A percentile compares a stretch with the other conserved stretches of the same genome.
phyloP scores from a whole-genome alignment of 495 filamentous ascomycete genomes.

The Staphylotrichum tortipilum region DNA sequence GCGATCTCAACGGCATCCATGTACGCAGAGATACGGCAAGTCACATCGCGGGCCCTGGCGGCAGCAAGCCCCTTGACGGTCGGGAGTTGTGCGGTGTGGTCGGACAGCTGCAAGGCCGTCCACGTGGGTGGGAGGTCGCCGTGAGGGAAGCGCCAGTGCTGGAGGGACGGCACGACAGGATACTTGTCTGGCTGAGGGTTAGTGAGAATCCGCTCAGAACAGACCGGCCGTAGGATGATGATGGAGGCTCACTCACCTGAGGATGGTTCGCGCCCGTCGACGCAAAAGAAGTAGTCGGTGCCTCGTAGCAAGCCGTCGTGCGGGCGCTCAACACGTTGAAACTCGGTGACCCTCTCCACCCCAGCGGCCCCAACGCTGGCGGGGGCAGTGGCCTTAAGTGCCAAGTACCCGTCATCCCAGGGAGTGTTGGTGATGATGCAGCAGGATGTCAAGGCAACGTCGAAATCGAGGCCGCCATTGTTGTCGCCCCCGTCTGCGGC shows the following conservation, averaged over 20 bases:
- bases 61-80: too few relatives aligned
- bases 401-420: conserved; percentile 4
- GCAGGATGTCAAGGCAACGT: conserved; percentile 4
- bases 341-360: too few relatives aligned
- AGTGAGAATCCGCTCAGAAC: too few relatives aligned
- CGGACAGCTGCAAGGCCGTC: neutral
- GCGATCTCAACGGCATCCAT: conserved; percentile 3
- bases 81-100: too few relatives aligned
- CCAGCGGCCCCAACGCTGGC: too few relatives aligned
- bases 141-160: conserved; percentile 17
- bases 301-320: conserved; percentile 1
- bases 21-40: conserved; percentile 5
- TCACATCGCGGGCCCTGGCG: too few relatives aligned
- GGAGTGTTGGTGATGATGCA: conserved; percentile 1
- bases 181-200: neutral
- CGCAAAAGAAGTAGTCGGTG: conserved; percentile 3
- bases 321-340: too few relatives aligned
- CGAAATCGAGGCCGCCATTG: conserved; percentile 7
- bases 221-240: too few relatives aligned
- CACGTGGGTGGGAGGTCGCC: neutral
- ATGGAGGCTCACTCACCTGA: too few relatives aligned
- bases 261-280: neutral
- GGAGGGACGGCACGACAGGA: conserved; percentile 8
- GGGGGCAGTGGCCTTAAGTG: too few relatives aligned
- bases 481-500: too few relatives aligned